Conservation (phyloP, 2,329 filamentous ascomycete genomes). For the Aspergillus fischeri region DNA sequence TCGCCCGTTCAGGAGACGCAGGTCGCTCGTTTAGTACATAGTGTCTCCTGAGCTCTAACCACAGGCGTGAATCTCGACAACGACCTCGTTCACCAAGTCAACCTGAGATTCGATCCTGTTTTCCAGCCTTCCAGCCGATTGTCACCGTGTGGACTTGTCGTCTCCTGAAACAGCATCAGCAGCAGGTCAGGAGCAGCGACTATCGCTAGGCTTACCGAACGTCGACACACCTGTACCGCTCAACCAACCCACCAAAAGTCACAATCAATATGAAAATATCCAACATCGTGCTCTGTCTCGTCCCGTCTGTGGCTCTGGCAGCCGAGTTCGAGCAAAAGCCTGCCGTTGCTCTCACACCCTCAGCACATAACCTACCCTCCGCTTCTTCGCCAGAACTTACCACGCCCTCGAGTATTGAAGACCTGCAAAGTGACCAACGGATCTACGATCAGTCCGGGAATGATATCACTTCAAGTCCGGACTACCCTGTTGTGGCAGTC, state of each 20-base stretch:
- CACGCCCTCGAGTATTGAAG: conserved; percentile 4
- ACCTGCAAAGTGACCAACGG: background rate
- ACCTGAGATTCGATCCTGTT: no score
- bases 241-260: background rate
- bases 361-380: conserved; percentile 15
- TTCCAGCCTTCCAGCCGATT: no score
- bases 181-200: background rate
- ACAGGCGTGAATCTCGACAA: no score
- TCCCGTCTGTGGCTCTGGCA: conserved; percentile 20
- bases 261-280: conserved; percentile 16
- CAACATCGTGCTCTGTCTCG: conserved; percentile 14
- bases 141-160: no score
- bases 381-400: conserved; percentile 11
- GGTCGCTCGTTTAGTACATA: background rate
- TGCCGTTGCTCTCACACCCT: conserved; percentile 20
- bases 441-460: background rate
- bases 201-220: background rate
- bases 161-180: background rate
- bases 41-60: background rate
- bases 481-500: no score
- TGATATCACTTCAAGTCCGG: background rate
- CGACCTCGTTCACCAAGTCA: no score
- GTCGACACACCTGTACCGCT: background rate
- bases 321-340: conserved; percentile 23
- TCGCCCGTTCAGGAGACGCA: background rate